phyloP scores from a whole-genome alignment of 805 yeast species.

The Candida tallmaniae region DNA sequence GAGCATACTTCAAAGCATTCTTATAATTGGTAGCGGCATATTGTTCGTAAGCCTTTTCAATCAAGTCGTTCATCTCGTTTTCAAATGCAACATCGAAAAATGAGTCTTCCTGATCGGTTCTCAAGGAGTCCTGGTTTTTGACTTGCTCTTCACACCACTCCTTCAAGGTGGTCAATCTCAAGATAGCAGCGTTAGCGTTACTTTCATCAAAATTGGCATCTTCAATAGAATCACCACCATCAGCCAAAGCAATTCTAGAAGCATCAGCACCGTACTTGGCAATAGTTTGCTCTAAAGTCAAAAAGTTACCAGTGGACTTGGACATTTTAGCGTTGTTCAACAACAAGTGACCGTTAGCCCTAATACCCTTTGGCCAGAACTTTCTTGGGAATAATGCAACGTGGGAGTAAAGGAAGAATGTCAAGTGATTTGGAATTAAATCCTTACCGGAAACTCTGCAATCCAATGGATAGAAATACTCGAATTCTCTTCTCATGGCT shows the following conservation, averaged over 20 bases:
- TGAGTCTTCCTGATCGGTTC: constrained; percentile 43
- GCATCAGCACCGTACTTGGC: constrained; percentile 97
- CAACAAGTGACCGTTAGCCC: constrained; percentile 93
- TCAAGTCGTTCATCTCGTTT: constrained; percentile 83
- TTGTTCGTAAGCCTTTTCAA: constrained; percentile 67
- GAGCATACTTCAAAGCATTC: constrained; percentile 82
- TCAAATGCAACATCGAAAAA: constrained; percentile 90
- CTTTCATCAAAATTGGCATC: constrained; percentile 98
- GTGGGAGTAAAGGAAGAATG: constrained; percentile 90
- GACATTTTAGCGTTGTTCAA: constrained; percentile 97
- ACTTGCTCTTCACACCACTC: constrained; percentile 91
- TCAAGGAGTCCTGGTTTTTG: constrained; percentile 44
- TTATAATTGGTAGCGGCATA: constrained; percentile 76
- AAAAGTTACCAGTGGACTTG: constrained; percentile 94
- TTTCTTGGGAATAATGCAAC: constrained; percentile 88
- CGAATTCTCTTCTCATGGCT: constrained; percentile 86
- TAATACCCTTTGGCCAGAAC: constrained; percentile 91
- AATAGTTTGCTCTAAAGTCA: constrained; percentile 81
- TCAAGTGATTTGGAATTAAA: constrained; percentile 93
- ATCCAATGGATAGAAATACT: constrained; percentile 94
- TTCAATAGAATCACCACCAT: constrained; percentile 96
- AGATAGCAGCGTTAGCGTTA: constrained; percentile 94
- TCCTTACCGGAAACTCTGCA: constrained; percentile 93
- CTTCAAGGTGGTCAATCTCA: constrained; percentile 84
- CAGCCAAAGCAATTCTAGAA: constrained; percentile 93